Evolutionary conservation across 208 protist species (phyloP).

Genomic region (Leishmania braziliensis): DNA sequence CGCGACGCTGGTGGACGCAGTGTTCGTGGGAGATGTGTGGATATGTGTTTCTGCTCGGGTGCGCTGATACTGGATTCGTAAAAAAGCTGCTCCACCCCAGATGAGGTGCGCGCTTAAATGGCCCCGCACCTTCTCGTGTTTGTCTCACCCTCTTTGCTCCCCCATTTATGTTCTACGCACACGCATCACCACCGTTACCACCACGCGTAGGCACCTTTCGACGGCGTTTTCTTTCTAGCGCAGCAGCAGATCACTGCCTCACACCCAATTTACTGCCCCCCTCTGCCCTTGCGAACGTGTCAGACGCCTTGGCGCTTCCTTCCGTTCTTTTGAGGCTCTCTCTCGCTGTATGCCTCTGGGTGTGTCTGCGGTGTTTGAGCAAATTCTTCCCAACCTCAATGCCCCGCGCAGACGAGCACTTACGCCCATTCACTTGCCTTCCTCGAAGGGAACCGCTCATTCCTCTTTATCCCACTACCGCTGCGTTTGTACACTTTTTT

Average conservation of each 20-base stretch:
- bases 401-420: background rate
- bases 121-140: background rate
- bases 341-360: background rate
- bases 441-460: background rate
- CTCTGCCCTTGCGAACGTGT: background rate
- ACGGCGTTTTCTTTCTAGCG: background rate
- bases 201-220: background rate
- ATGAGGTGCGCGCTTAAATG: too few species aligned
- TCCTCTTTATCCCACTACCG: background rate
- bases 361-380: background rate
- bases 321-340: background rate
- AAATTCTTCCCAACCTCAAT: background rate
- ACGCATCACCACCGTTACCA: background rate
- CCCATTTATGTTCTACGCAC: background rate
- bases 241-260: background rate
- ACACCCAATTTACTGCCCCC: background rate
- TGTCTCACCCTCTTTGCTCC: background rate
- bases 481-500: background rate
- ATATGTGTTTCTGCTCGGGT: background rate
- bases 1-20: background rate
- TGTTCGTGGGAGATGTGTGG: background rate
- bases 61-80: background rate
- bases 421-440: background rate
- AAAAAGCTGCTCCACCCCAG: too few species aligned
- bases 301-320: background rate